A percentile compares a stretch with the other conserved stretches of the same genome.
Evolutionary conservation across 768 basidiomycete genomes (phyloP).

Genomic region (Fibroporia radiculosa): DNA sequence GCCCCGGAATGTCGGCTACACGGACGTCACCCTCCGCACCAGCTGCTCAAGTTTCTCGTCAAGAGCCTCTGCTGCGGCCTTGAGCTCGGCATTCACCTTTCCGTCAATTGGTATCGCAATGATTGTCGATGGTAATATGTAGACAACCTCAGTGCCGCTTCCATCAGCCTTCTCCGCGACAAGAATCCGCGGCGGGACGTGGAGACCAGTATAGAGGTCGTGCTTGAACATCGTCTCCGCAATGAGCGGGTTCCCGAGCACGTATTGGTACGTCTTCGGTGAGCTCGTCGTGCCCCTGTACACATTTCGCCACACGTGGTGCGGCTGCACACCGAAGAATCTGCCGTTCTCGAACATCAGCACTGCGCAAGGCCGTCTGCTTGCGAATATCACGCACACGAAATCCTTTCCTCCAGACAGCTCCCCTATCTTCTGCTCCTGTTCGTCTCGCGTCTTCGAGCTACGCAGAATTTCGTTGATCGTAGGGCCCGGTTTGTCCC

Average conservation of each 20-base stretch:
- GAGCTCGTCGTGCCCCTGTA: not conserved
- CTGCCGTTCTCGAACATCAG: not conserved
- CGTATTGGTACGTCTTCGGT: conserved; percentile 31
- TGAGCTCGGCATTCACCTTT: conserved; percentile 26
- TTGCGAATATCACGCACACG: conserved; percentile 28
- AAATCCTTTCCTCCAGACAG: conserved; percentile 32
- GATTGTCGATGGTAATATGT: conserved; percentile 41
- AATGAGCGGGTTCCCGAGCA: conserved; percentile 44
- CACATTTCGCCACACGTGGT: conserved; percentile 10
- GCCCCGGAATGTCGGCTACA: too few species aligned
- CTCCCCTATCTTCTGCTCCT: conserved; percentile 26
- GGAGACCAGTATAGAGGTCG: conserved; percentile 32
- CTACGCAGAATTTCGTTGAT: conserved; percentile 19
- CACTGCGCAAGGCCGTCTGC: not conserved
- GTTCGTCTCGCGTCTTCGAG: conserved; percentile 26
- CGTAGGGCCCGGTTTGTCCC: conserved; percentile 23
- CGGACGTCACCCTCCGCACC: conserved; percentile 17
- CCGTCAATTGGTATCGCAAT: conserved; percentile 27
- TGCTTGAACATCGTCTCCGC: conserved; percentile 36
- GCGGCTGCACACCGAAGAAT: conserved; percentile 6
- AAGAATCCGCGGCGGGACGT: conserved; percentile 40
- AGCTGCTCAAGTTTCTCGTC: conserved; percentile 39
- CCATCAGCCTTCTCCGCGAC: conserved; percentile 32
- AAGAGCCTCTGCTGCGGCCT: conserved; percentile 26
- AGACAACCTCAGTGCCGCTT: conserved; percentile 34